Evolutionary conservation across 805 yeast genomes (phyloP).

Genomic region (Brettanomyces naardenensis): DNA sequence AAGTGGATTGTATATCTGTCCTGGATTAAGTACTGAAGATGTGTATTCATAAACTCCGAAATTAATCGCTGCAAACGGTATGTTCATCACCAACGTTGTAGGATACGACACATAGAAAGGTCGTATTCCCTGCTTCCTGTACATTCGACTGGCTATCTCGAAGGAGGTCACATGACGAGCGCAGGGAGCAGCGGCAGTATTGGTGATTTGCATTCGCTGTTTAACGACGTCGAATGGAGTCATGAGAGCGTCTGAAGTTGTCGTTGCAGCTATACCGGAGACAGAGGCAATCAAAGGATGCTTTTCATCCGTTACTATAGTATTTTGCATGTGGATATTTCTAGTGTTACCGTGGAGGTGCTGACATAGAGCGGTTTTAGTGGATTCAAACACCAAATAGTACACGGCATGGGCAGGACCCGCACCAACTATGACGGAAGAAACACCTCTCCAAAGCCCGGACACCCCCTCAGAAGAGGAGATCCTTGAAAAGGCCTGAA

Average conservation of each 20-base stretch:
- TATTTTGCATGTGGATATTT: conserved; percentile 7
- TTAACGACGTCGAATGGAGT: conserved; percentile 94
- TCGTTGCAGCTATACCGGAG: conserved; percentile 89
- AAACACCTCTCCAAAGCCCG: conserved; percentile 90
- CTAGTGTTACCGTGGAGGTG: conserved; percentile 1
- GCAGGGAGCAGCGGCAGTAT: conserved; percentile 7
- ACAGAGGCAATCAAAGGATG: conserved; percentile 79
- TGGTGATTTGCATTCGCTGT: conserved; percentile 77
- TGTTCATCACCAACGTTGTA: conserved; percentile 82
- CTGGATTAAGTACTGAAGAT: conserved; percentile 73
- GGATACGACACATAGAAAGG: conserved; percentile 92
- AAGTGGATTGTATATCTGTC: conserved; percentile 74
- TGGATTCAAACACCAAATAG: conserved; percentile 85
- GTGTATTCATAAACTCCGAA: conserved; percentile 87
- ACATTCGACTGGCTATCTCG: conserved; percentile 34
- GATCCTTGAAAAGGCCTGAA: conserved; percentile 64
- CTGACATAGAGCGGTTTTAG: conserved; percentile 48
- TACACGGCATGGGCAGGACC: conserved; percentile 99
- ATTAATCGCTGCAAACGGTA: conserved; percentile 92
- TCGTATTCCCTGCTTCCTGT: conserved; percentile 55
- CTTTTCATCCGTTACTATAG: conserved; percentile 49
- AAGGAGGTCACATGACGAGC: conserved; percentile 10
- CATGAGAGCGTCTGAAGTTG: conserved; percentile 93
- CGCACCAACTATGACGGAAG: conserved; percentile 91
- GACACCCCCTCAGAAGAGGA: conserved; percentile 82